Percentiles rank a stretch among this genome's conserved stretches.
These are phyloP conservation scores for Phoma sp. DNA, from an alignment of 2,329 filamentous ascomycete species.

Conservation along the genomic window DNA sequence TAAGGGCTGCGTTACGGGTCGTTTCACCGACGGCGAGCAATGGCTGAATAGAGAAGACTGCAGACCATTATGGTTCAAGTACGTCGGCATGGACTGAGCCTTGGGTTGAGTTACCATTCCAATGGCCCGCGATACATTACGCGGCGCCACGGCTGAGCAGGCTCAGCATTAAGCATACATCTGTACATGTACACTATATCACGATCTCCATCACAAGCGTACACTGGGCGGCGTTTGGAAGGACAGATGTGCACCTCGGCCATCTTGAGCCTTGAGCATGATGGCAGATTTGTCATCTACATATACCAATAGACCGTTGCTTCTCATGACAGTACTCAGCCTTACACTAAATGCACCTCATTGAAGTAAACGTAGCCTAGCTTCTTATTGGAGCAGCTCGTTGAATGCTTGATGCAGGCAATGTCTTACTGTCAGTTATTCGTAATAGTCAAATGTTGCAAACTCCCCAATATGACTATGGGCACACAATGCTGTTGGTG, in stretches of 20 bases:
- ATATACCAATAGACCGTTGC: conserved; percentile 8
- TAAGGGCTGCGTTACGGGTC: conserved; percentile 82
- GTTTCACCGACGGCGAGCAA: conserved; percentile 86
- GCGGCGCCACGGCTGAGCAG: conserved; percentile 9
- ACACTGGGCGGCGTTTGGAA: background rate
- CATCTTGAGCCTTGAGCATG: background rate
- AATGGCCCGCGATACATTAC: background rate
- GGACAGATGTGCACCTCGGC: background rate
- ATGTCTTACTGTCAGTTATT: too few species aligned
- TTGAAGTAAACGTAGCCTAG: too few species aligned
- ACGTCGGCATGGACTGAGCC: conserved; percentile 76
- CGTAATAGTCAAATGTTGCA: too few species aligned
- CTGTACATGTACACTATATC: conserved; percentile 1
- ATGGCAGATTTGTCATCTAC: background rate
- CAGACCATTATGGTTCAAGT: conserved; percentile 96
- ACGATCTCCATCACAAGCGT: background rate
- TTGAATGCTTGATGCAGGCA: too few species aligned
- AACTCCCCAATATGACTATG: too few species aligned
- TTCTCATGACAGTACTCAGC: background rate
- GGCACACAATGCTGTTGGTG: too few species aligned
- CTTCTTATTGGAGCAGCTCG: too few species aligned
- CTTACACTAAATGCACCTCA: too few species aligned
- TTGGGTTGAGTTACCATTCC: background rate
- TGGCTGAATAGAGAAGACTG: conserved; percentile 93
- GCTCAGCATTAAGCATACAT: background rate